Conservation (phyloP, 2,329 filamentous ascomycete species). For the Neospermospora avenae region DNA sequence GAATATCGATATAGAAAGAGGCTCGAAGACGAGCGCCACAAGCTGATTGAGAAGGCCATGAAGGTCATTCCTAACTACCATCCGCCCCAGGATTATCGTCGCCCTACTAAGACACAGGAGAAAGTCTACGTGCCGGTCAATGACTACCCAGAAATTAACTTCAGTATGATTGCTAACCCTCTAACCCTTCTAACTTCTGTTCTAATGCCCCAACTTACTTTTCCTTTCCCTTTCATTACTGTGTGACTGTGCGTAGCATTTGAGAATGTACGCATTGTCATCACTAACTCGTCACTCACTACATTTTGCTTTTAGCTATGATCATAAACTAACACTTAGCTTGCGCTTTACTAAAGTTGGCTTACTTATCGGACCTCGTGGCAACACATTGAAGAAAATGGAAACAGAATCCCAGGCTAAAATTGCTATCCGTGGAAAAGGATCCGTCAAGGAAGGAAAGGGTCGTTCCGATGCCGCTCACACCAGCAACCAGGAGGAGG, state of each 20-base stretch:
- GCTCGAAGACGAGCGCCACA: conserved; percentile 97
- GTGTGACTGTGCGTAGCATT: conserved; percentile 38
- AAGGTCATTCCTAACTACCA: conserved; percentile 99
- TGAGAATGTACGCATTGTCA: conserved; percentile 33
- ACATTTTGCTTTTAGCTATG: conserved; percentile 37
- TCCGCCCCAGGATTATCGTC: conserved; percentile 95
- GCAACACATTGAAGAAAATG: conserved; percentile 99
- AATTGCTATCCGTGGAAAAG: conserved; percentile 98
- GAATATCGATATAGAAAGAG: conserved; percentile 98
- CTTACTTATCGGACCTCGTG: conserved; percentile 99
- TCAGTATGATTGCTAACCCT: conserved; percentile 99
- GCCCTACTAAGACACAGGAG: conserved; percentile 99
- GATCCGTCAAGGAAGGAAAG: conserved; percentile 99
- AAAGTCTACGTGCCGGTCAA: conserved; percentile 99
- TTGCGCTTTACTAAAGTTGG: conserved; percentile 88
- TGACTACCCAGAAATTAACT: conserved; percentile 99
- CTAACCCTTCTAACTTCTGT: conserved; percentile 68
- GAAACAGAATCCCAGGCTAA: conserved; percentile 95
- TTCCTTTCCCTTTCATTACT: conserved; percentile 41
- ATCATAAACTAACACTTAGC: conserved; percentile 82
- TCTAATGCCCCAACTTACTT: conserved; percentile 30
- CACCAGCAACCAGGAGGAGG: conserved; percentile 99
- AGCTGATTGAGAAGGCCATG: conserved; percentile 98
- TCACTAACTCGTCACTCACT: conserved; percentile 38
- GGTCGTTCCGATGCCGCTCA: conserved; percentile 98